Base-by-base conservation (phyloP, 2,329 filamentous ascomycete genomes). In the Erysiphe neolycopersici region DNA sequence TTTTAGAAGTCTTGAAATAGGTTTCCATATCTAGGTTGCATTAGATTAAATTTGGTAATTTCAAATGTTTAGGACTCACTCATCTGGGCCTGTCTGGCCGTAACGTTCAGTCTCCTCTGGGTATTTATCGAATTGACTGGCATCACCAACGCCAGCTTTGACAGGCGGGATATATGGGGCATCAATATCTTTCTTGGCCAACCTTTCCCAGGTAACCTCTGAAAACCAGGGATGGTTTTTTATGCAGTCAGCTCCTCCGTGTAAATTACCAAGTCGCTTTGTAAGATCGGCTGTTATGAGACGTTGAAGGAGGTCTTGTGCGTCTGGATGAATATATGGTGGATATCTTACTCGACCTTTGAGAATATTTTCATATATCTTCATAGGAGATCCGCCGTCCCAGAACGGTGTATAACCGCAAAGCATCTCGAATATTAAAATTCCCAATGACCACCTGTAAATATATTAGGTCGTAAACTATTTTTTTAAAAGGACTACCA, bases 361-460 rank as follows among this genome's bases (percentile, higher is more conserved):
- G 50, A 98, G 71, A 55, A 98, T 98, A 60, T 98, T 98, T 65
- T 98, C 89, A 64, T 98, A 98, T 56, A 98, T 98, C 63, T 93
- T 94, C 73, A 98, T 92, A 2, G 89, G 87, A 38, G 83, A 93
- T 44, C 87, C 89, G 54, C 81, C 82, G 60, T 98, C 89, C 87
- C 89, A 98, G 66, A 98, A 98, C 5, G 89, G 89, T 5, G 89
- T 98, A 62, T 94, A 98, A 26, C 89, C 89, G 58, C 89, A 95
- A 33, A 98, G 72, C 89, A 98, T 98, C 67, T 98, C 89, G 60
- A 94, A 98, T 60, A 98, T 95, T 53, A 98, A 66, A 58, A 98
- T 95, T 39, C 89, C 89, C 46, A 98, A 69, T 43, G 87, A 95
- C 89, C 89, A 98, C 85, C 85, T 94, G 10, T 46, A 26, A 37